phyloP scores from a whole-genome alignment of 305 asterid genomes.

The Solanum chacoense region DNA sequence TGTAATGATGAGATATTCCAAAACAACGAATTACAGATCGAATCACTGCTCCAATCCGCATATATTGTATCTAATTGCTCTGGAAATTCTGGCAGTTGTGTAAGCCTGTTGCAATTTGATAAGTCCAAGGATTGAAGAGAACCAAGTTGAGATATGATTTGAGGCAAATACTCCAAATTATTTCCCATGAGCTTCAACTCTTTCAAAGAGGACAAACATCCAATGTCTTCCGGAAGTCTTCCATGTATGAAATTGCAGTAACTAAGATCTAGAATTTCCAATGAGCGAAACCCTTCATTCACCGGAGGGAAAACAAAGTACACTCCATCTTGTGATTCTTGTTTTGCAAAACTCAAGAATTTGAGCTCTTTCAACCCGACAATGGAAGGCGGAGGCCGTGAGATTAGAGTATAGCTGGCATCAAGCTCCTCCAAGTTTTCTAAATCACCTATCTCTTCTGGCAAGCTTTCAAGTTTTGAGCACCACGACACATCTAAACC shows the following conservation, averaged over 20 bases:
- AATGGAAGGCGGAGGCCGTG: background rate
- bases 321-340: too few species aligned
- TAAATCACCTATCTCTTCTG: background rate
- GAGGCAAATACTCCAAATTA: too few species aligned
- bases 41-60: background rate
- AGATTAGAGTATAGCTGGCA: background rate
- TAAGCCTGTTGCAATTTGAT: background rate
- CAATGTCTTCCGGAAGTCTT: too few species aligned
- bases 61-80: background rate
- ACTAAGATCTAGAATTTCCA: background rate
- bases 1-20: background rate
- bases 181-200: too few species aligned
- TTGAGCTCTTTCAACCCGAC: background rate
- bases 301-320: background rate
- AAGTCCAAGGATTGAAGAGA: background rate
- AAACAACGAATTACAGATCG: background rate
- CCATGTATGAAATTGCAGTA: too few species aligned
- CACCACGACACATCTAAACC: fast-evolving
- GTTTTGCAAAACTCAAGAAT: background rate
- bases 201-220: too few species aligned
- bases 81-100: background rate
- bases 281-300: background rate
- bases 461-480: background rate
- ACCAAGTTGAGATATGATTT: background rate
- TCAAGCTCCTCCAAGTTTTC: background rate